Evolutionary conservation across 2,329 filamentous ascomycete species (phyloP).

Genomic region (Aspergillus ustus): DNA sequence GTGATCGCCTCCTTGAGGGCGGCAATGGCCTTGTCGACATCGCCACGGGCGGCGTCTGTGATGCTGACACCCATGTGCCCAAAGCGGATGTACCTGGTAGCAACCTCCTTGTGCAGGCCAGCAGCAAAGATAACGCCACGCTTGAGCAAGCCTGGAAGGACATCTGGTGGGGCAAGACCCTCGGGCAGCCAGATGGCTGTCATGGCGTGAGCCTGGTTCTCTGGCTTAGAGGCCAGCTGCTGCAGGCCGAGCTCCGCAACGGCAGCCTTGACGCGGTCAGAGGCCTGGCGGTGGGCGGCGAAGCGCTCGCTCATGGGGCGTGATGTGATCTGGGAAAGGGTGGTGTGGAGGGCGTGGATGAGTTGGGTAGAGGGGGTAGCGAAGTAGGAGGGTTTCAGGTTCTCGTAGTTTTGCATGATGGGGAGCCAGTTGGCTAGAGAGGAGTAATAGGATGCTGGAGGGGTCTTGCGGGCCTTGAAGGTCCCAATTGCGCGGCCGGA

Average conservation of each 20-base stretch:
- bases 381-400: conserved; percentile 96
- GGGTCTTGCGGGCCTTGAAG: conserved; percentile 79
- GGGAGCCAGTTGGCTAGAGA: conserved; percentile 98
- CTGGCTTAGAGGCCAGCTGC: conserved; percentile 81
- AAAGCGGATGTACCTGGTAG: conserved; percentile 89
- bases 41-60: conserved; percentile 75
- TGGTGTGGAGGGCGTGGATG: conserved; percentile 87
- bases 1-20: conserved; percentile 74
- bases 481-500: conserved; percentile 83
- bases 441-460: conserved; percentile 87
- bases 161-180: conserved; percentile 75
- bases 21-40: conserved; percentile 82
- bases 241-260: conserved; percentile 80
- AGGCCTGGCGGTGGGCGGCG: conserved; percentile 75
- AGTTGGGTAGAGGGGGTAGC: conserved; percentile 95
- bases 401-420: conserved; percentile 99
- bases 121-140: conserved; percentile 93
- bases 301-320: conserved; percentile 81
- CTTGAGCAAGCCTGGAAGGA: conserved; percentile 82
- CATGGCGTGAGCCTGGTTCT: conserved; percentile 96
- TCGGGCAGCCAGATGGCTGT: conserved; percentile 96
- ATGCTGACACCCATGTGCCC: conserved; percentile 98
- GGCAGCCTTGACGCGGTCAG: conserved; percentile 84
- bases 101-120: conserved; percentile 94
- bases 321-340: conserved; percentile 83